A percentile compares a stretch with the other conserved stretches of the same genome.
Conservation (phyloP, 2,329 filamentous ascomycete species). For the Alternaria sp. region DNA sequence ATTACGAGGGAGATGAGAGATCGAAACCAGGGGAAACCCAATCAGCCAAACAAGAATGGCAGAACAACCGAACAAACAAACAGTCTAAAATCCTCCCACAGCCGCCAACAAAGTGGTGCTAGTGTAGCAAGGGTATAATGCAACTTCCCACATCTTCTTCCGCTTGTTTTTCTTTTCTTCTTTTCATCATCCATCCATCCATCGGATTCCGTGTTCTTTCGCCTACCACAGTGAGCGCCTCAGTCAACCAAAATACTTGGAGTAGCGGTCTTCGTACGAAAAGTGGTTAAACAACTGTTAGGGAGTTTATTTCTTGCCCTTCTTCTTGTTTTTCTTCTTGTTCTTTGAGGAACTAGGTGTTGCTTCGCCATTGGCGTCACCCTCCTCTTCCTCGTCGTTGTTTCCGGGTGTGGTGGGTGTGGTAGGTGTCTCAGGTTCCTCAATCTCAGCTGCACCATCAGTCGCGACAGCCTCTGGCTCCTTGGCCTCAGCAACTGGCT, state of each 20-base stretch:
- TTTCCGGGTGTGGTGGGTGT: constrained; percentile 13
- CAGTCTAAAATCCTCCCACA: constrained; percentile 14
- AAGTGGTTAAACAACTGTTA: constrained; percentile 2
- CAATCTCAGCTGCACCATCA: constrained; percentile 4
- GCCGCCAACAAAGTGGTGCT: constrained; percentile 8
- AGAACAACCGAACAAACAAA: constrained; percentile 1
- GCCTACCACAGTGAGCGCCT: neutral
- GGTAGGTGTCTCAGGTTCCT: constrained; percentile 12
- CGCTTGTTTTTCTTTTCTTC: neutral
- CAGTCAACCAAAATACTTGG: too few relatives aligned
- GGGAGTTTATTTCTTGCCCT: constrained; percentile 29
- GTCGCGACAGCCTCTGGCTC: neutral
- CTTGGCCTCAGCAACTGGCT: constrained; percentile 7
- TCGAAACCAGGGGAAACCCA: neutral
- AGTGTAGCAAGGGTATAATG: constrained; percentile 21
- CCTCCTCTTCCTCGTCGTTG: constrained; percentile 9
- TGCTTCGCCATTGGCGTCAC: constrained; percentile 10
- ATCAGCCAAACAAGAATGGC: too few relatives aligned
- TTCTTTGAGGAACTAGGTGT: constrained; percentile 16
- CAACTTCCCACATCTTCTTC: constrained; percentile 10
- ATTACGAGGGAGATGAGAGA: constrained; percentile 5
- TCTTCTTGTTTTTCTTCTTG: constrained; percentile 31
- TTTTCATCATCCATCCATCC: neutral
- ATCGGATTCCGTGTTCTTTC: neutral
- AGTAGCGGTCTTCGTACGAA: neutral